phyloP scores from a whole-genome alignment of 352 stramenopile genomes.

The Globisporangium camurandrum region DNA sequence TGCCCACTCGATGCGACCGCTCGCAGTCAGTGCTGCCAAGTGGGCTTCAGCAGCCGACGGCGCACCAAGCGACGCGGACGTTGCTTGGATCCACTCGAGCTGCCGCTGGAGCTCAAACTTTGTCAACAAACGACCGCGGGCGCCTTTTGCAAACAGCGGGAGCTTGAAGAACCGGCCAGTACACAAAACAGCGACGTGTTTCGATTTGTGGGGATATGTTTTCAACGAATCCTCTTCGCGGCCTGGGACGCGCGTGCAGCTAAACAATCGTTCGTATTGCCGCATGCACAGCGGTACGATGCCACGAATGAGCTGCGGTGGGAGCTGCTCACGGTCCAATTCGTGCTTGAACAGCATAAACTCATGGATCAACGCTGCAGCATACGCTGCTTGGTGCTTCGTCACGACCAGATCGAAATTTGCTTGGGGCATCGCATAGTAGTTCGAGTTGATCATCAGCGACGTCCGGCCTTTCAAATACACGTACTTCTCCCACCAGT shows the following conservation, averaged over 20 bases:
- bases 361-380: constrained; percentile 62
- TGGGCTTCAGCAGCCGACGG: constrained; percentile 35
- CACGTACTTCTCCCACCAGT: constrained; percentile 90
- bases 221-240: constrained; percentile 81
- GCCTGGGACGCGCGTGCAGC: constrained; percentile 80
- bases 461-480: constrained; percentile 84
- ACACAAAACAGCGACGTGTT: constrained; percentile 85
- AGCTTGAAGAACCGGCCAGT: constrained; percentile 87
- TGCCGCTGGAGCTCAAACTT: constrained; percentile 79
- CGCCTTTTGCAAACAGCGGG: constrained; percentile 74
- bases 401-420: constrained; percentile 62
- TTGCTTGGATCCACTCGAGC: constrained; percentile 61
- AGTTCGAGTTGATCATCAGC: constrained; percentile 91
- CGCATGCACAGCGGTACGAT: constrained; percentile 88
- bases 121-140: constrained; percentile 61
- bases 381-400: constrained; percentile 49
- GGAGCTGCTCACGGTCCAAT: constrained; percentile 75
- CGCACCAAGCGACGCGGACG: constrained; percentile 26
- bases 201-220: constrained; percentile 60
- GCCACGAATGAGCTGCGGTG: constrained; percentile 74
- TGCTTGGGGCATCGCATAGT: constrained; percentile 74
- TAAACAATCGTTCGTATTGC: constrained; percentile 88
- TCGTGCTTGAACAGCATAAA: constrained; percentile 87
- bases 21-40: constrained; percentile 70
- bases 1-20: constrained; percentile 81